A percentile compares a stretch with the other conserved stretches of the same genome.
Evolutionary conservation across 805 yeast species (phyloP).

Genomic region (Clavispora vitiphila): DNA sequence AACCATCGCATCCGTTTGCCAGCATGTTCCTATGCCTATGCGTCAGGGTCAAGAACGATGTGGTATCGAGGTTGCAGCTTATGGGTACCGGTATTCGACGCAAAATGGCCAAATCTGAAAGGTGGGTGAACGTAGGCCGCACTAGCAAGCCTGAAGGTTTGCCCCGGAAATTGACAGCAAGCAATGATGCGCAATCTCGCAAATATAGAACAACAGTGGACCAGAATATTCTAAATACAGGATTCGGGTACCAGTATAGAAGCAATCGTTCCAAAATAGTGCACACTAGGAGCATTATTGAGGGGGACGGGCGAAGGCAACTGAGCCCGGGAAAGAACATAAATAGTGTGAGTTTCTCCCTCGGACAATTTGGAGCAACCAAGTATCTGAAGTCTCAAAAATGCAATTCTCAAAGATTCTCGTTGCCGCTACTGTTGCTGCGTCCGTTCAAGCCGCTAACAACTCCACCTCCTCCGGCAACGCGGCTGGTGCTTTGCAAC

Average conservation of each 20-base stretch:
- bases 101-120: neutral
- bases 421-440: conserved; percentile 16
- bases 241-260: neutral
- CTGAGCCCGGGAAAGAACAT: neutral
- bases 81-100: neutral
- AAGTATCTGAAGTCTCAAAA: neutral
- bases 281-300: neutral
- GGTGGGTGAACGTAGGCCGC: too few relatives aligned
- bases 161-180: neutral
- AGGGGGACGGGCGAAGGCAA: neutral
- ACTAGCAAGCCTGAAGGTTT: too few relatives aligned
- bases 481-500: conserved; percentile 14
- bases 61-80: neutral
- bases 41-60: neutral
- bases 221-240: neutral
- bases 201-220: too few relatives aligned
- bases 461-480: conserved; percentile 11
- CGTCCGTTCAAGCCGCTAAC: conserved; percentile 20
- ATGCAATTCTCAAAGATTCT: conserved; percentile 20
- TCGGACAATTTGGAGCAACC: neutral
- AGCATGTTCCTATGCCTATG: neutral
- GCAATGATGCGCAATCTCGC: neutral
- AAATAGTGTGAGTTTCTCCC: neutral
- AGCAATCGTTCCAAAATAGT: neutral
- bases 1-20: too few relatives aligned